Evolutionary conservation across 768 basidiomycete genomes (phyloP).

Genomic region (Dendrothele bispora): DNA sequence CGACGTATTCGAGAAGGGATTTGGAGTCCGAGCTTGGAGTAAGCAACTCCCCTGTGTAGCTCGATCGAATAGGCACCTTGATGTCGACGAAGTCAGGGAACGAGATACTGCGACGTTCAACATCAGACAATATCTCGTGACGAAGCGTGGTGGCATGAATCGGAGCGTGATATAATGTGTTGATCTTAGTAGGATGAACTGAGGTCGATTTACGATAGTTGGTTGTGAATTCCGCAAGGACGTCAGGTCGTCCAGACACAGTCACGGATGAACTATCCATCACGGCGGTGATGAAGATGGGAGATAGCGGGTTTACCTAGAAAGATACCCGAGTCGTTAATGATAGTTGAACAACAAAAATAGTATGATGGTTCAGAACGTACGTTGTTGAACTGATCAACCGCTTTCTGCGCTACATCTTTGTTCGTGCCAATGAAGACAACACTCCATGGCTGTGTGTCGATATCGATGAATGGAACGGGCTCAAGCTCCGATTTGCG

Average conservation of each 20-base stretch:
- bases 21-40: slow-evolving; percentile 16
- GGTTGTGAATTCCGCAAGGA: slow-evolving; percentile 42
- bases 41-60: slow-evolving; percentile 39
- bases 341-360: not conserved
- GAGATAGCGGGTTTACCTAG: slow-evolving; percentile 12
- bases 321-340: not conserved
- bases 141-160: slow-evolving; percentile 31
- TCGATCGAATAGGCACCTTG: slow-evolving; percentile 48
- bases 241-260: slow-evolving; percentile 57
- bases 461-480: slow-evolving; percentile 7
- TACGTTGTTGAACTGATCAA: slow-evolving; percentile 13
- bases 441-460: slow-evolving; percentile 44
- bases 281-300: slow-evolving; percentile 49
- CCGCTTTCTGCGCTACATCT: slow-evolving; percentile 18
- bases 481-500: slow-evolving; percentile 15
- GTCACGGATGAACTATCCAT: slow-evolving; percentile 49
- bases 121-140: slow-evolving; percentile 43
- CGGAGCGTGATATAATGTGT: slow-evolving; percentile 54
- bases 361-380: not conserved
- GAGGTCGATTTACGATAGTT: slow-evolving; percentile 19
- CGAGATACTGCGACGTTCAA: slow-evolving; percentile 39
- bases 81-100: slow-evolving; percentile 53
- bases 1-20: slow-evolving; percentile 41
- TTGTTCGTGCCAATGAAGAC: slow-evolving; percentile 34
- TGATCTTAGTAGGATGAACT: slow-evolving; percentile 44